Base-by-base conservation (phyloP, 225 moss, liverwort and hornwort species). In the Antitrichia curtipendula region DNA sequence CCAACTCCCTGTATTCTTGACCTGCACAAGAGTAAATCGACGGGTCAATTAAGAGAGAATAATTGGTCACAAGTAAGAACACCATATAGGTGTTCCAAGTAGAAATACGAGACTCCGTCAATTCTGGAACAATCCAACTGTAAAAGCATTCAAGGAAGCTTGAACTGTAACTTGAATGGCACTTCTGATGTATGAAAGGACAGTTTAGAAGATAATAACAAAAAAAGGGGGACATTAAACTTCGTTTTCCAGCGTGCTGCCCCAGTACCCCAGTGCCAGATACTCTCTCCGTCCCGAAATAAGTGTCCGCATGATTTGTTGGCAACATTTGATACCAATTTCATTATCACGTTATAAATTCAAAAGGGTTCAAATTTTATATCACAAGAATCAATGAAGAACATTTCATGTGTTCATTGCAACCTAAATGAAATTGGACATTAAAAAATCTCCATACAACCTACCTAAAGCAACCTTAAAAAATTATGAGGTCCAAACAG, bases 1-100 rank as follows among this genome's bases (percentile, higher is more conserved):
- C 98, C 98, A 99, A 92, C 98, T 99, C 29, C 98, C 98, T 34
- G 95, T 94, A 75, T 94, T 99, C 82, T 94, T 95, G n/a, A 99
- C 98, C 98, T 98, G 90, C 88, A 90, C 57, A 83, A 75, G 50
- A 72, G 20, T 13, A 85, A 64, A 74, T 40, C 16, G 6, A 19
- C 53, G 25, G 16, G 84, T 86, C 45, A 61, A 89, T 80, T 84
- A 60, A 45, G 24, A 86, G 58, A 49, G n/a, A 82, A 77, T 22
- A 79, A 49, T 50, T 54, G 16, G 50, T 59, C 58, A 72, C 27
- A 63, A 34, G 41, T 45, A 16, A 86, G 49, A 64, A 88, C 54
- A 53, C 49, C 56, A 69, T 62, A 16, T 50, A 57, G 38, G 47
- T 34, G 34, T 56, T 82, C 52, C 54, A 76, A 32, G 50, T 56